A percentile compares a stretch with the other conserved stretches of the same genome.
Evolutionary conservation across 176 grass and related monocot species (phyloP).

Genomic region (Avena eriantha): DNA sequence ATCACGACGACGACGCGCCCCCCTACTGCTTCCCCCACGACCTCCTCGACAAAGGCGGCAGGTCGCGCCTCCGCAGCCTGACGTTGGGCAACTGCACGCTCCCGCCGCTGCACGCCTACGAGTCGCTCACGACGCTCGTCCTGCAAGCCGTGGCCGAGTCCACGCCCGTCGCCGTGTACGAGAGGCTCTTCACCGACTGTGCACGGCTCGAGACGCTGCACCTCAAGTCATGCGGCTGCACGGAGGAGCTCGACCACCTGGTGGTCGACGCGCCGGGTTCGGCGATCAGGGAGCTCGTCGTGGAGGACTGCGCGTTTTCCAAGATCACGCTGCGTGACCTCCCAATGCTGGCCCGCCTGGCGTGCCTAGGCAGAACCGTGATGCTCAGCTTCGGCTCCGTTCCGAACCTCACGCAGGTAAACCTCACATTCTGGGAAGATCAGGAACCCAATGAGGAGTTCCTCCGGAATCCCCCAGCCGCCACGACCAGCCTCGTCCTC

Average conservation of each 20-base stretch:
- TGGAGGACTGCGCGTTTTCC: constrained; percentile 29
- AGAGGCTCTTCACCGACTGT: background rate
- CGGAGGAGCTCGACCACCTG: background rate
- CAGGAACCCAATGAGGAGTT: background rate
- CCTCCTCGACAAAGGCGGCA: constrained; percentile 2
- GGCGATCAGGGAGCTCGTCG: constrained; percentile 20
- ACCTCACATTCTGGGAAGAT: constrained; percentile 1
- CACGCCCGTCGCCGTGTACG: background rate
- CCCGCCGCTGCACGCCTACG: constrained; percentile 17
- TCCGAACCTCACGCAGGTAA: constrained; percentile 19
- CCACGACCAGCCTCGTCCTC: background rate
- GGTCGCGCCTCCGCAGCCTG: constrained; percentile 20
- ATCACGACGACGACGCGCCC: background rate
- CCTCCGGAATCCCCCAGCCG: background rate
- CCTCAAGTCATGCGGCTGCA: constrained; percentile 25
- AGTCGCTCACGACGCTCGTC: background rate
- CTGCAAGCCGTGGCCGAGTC: background rate
- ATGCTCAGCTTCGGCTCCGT: constrained; percentile 1
- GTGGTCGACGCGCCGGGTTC: constrained; percentile 9
- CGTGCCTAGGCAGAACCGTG: background rate
- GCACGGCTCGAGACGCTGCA: background rate
- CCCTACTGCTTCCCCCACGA: constrained; percentile 29
- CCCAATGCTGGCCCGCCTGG: constrained; percentile 7
- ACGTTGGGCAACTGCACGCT: constrained; percentile 16
- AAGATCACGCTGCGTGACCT: background rate